A percentile compares a stretch with the other conserved stretches of the same genome.
Evolutionary conservation across 495 filamentous ascomycete species (phyloP).

Genomic region (Tetracladium setigerum): DNA sequence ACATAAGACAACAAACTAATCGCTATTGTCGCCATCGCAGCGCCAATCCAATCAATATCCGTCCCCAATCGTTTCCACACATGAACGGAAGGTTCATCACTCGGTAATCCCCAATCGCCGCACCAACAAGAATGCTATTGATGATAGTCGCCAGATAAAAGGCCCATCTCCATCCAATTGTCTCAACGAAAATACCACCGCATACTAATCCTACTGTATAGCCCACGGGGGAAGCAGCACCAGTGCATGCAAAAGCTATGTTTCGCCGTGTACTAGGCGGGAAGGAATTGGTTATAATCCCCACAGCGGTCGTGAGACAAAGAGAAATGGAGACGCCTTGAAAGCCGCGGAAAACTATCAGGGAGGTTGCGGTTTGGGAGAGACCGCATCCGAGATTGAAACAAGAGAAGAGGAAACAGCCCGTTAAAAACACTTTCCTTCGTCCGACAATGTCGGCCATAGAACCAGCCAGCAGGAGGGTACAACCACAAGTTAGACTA

Average conservation of each 20-base stretch:
- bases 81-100: not conserved
- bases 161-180: constrained; percentile 37
- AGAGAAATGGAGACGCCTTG: constrained; percentile 41
- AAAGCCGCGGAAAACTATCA: constrained; percentile 46
- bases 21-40: constrained; percentile 29
- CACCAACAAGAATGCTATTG: constrained; percentile 9
- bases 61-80: constrained; percentile 14
- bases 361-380: constrained; percentile 29
- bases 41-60: constrained; percentile 45
- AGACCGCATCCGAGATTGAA: constrained; percentile 38
- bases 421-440: constrained; percentile 32
- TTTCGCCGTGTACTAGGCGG: constrained; percentile 35
- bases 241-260: constrained; percentile 40
- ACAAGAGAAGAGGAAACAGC: constrained; percentile 32
- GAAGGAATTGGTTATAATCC: constrained; percentile 29
- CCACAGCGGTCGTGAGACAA: constrained; percentile 41
- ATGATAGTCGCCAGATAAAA: constrained; percentile 36
- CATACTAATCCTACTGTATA: constrained; percentile 45
- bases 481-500: constrained; percentile 29
- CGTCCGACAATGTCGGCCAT: constrained; percentile 44
- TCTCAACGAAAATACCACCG: constrained; percentile 41
- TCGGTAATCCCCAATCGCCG: constrained; percentile 24
- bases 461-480: constrained; percentile 38
- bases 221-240: constrained; percentile 39
- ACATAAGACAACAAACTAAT: constrained; percentile 39